Evolutionary conservation across 495 filamentous ascomycete species (phyloP).

Genomic region (Melanomma pulvis-pyrius): DNA sequence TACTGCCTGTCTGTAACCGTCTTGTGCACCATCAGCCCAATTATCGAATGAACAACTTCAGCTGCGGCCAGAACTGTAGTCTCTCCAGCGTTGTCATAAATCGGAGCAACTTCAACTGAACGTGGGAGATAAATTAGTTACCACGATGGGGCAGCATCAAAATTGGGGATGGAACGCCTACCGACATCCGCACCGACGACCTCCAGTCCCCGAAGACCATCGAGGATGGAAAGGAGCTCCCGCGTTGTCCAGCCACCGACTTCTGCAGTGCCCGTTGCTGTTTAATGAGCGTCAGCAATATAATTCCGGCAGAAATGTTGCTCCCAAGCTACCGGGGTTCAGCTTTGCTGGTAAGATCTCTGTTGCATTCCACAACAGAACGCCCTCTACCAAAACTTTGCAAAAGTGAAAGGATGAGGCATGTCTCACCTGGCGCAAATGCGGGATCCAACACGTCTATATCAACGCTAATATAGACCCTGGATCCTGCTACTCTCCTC

Average conservation of each 20-base stretch:
- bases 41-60: constrained; percentile 48
- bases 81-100: constrained; percentile 55
- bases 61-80: constrained; percentile 54
- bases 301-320: neutral
- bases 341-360: neutral
- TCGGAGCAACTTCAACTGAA: constrained; percentile 54
- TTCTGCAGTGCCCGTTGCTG: constrained; percentile 48
- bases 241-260: constrained; percentile 48
- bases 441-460: constrained; percentile 50
- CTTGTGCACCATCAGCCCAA: constrained; percentile 49
- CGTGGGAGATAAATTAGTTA: neutral
- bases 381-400: neutral
- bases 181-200: constrained; percentile 48
- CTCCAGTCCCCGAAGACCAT: constrained; percentile 46
- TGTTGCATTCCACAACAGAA: neutral
- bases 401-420: neutral
- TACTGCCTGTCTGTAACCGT: constrained; percentile 38
- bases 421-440: constrained; percentile 45
- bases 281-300: neutral
- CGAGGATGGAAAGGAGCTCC: constrained; percentile 47
- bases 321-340: neutral
- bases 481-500: constrained; percentile 39
- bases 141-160: neutral
- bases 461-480: constrained; percentile 49
- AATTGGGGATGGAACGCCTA: constrained; percentile 25